Base-by-base conservation (phyloP, 2,329 filamentous ascomycete species). In the Phyllosticta paracitricarpa region DNA sequence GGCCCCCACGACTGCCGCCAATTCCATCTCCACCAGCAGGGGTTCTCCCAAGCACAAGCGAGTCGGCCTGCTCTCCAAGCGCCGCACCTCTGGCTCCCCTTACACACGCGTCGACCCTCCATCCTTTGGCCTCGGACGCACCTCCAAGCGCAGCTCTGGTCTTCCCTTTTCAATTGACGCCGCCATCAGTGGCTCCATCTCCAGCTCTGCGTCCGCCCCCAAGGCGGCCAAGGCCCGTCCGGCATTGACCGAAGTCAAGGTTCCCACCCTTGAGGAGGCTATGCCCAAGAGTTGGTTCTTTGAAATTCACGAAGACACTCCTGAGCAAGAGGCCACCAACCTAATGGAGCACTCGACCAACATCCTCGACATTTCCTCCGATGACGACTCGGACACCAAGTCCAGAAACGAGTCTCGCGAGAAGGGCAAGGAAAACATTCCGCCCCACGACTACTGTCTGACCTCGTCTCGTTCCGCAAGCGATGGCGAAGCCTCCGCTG, bases 401-500 rank as follows among this genome's bases (percentile, higher is more conserved):
- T 75, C 70, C 72, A 79, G 66, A 79, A 79, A 76, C 62, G 70
- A 72, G 33, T 83, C 89, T 66, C 82, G 83, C 54, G 74, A 77
- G 62, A 81, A 84, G 33, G 89, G 91, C 69, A 99, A 99, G 79
- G 93, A 99, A 78, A 99, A 99, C 70, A 85, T 96, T 19, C 89
- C 93, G 4, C 93, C 93, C 5, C 74, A 75, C 1, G 77, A 75
- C 58, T 79, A 71, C 54, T 30, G 61, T 28, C 58, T 56, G 17
- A 14, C 35, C 25, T 26, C 54, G 22, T 35, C 53, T 2, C 59
- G 28, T 9, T 57, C 59, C 28, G 40, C 54, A 3, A 35, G 66
- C 12, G 61, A 64, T 52, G 54, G 67, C 0, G 69, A 69, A 58
- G 56, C 66, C 6, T 63, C 61, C 28, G 30, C 63, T 7, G 64